phyloP scores from a whole-genome alignment of 768 basidiomycete species.

The Pisolithus orientalis region DNA sequence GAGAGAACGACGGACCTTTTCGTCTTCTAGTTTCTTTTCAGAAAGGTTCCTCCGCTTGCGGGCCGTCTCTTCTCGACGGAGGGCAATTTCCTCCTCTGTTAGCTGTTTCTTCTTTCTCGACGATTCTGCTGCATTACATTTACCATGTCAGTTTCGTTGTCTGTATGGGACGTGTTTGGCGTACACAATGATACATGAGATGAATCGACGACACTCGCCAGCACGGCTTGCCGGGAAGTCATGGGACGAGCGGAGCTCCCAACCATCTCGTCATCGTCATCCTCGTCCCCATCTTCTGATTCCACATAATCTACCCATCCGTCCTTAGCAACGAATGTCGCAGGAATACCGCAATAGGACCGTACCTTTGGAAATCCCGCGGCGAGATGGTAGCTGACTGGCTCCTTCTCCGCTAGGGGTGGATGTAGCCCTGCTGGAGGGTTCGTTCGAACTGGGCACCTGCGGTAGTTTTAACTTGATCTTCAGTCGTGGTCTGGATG shows the following conservation, averaged over 20 bases:
- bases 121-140: slow-evolving; percentile 6
- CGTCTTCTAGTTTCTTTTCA: slow-evolving; percentile 81
- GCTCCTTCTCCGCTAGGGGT: slow-evolving; percentile 16
- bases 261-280: slow-evolving; percentile 30
- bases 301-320: slow-evolving; percentile 32
- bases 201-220: slow-evolving; percentile 62
- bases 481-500: slow-evolving; percentile 42
- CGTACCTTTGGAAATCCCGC: slow-evolving; percentile 21
- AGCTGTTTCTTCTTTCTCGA: slow-evolving; percentile 54
- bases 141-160: neutral
- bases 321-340: neutral
- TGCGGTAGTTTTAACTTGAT: slow-evolving; percentile 56
- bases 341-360: neutral
- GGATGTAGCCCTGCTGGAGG: slow-evolving; percentile 22
- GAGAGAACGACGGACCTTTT: slow-evolving; percentile 48
- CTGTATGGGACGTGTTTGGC: neutral
- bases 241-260: slow-evolving; percentile 32
- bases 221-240: slow-evolving; percentile 63
- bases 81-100: slow-evolving; percentile 66
- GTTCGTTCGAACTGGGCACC: slow-evolving; percentile 27
- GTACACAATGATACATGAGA: slow-evolving; percentile 61
- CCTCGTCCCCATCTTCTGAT: slow-evolving; percentile 36
- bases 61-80: slow-evolving; percentile 74
- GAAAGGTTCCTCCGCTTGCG: slow-evolving; percentile 74
- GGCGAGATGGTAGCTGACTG: slow-evolving; percentile 19